Conservation (phyloP, 2,329 filamentous ascomycete genomes). For the Exophiala xenobiotica region DNA sequence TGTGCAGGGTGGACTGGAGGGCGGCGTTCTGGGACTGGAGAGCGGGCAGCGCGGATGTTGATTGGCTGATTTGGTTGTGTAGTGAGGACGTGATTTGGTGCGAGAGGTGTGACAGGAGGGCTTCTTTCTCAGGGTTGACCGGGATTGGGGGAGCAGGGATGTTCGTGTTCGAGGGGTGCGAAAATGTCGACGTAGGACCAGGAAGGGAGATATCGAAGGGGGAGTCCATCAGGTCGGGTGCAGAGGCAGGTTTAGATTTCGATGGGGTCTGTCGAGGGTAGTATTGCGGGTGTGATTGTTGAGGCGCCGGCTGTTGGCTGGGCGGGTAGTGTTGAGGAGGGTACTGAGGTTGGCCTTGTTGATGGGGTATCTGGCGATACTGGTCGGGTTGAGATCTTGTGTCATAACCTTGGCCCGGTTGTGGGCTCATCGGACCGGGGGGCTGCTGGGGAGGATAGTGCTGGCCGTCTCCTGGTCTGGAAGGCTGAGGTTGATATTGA, state of each 20-base stretch:
- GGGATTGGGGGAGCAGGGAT: conserved; percentile 79
- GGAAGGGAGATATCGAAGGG: conserved; percentile 61
- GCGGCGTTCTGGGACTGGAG: conserved; percentile 77
- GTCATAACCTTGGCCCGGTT: conserved; percentile 10
- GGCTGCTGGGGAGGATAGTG: conserved; percentile 17
- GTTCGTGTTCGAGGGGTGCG: conserved; percentile 50
- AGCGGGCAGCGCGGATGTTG: conserved; percentile 70
- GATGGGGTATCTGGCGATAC: conserved; percentile 3
- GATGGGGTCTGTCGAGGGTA: conserved; percentile 28
- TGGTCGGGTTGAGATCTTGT: conserved; percentile 7
- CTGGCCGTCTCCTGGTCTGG: conserved; percentile 15
- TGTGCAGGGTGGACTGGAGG: conserved; percentile 66
- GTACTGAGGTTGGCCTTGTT: conserved; percentile 2
- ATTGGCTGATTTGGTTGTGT: conserved; percentile 67
- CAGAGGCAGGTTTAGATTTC: conserved; percentile 35
- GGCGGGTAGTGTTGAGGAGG: conserved; percentile 13
- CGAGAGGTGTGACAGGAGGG: conserved; percentile 74
- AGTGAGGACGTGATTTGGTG: conserved; percentile 67
- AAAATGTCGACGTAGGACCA: conserved; percentile 30
- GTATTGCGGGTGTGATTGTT: conserved; percentile 20
- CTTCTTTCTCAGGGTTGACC: conserved; percentile 93
- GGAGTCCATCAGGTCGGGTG: conserved; percentile 61
- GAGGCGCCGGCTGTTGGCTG: background rate
- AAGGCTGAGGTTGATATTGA: conserved; percentile 28
- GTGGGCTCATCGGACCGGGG: conserved; percentile 6